Base-by-base conservation (phyloP, 2,329 filamentous ascomycete species). In the Sporothrix pseudoabietina region DNA sequence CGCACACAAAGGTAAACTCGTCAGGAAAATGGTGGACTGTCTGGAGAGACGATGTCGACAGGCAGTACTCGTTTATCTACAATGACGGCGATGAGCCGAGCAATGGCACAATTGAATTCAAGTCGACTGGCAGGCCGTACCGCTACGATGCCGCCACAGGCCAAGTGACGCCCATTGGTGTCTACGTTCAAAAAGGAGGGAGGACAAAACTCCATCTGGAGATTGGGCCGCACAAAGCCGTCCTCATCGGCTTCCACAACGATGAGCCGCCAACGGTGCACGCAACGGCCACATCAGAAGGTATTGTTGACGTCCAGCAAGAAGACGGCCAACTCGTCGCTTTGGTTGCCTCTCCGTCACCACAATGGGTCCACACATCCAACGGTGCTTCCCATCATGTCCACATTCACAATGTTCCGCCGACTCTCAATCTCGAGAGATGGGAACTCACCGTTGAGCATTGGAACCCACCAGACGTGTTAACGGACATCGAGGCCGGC, bases 381-480 rank as follows among this genome's bases (percentile, higher is more conserved):
- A 47, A 55, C 32, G 66, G 47, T 5, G 47, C 7, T 10, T n/a
- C 30, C 19, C 47, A 54, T 19, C 9, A 12, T 30, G 4, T 69
- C 30, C 66, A 49, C 1, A 10, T 26, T 26, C 47, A n/a, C 47
- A 5, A 30, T n/a, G 26, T 26, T 10, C 41, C 47, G 30, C 66
- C 66, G 6, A 19, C 66, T 0, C 9, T 69, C 7, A 4, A 49
- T 1, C 47, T 69, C 4, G 4, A 22, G 8, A 7, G 16, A 30
- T 69, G 66, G 66, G 35, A 19, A 2, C 47, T 69, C 16, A 30
- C 35, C 19, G 66, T 54, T 0, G 66, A 69, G 47, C 66, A 69
- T 16, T 69, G 66, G 66, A 47, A 69, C 66, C 66, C 66, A 19
- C 44, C 66, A 8, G 2, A 3, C 4, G 16, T 16, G 8, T 19